These are phyloP conservation scores for Acrasis kona DNA, from an alignment of 78 protist species.

Conservation along the genomic window DNA sequence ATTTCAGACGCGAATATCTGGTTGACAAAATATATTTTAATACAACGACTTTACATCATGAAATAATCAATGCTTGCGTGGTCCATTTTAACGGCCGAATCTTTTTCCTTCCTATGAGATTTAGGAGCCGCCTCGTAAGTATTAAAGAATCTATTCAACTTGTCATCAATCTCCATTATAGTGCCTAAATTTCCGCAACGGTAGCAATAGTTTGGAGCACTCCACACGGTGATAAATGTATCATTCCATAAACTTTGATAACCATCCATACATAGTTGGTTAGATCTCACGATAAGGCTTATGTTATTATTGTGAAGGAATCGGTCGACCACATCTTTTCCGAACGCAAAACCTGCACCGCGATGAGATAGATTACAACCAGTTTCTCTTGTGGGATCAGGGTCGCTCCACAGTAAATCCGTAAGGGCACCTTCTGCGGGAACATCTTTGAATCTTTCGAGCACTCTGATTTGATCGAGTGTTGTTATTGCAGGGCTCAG, in stretches of 20 bases:
- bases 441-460: slow-evolving; percentile 23
- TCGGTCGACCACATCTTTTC: slow-evolving; percentile 26
- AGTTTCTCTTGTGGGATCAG: background rate
- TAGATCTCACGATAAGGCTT: slow-evolving; percentile 30
- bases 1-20: too few relatives aligned
- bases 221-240: slow-evolving; percentile 38
- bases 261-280: slow-evolving; percentile 55
- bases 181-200: slow-evolving; percentile 34
- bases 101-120: too few relatives aligned
- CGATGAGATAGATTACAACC: slow-evolving; percentile 19
- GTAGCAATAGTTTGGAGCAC: slow-evolving; percentile 64
- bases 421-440: slow-evolving; percentile 48
- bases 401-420: slow-evolving; percentile 41
- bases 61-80: too few relatives aligned
- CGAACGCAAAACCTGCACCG: slow-evolving; percentile 33
- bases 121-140: background rate
- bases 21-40: too few relatives aligned
- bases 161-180: slow-evolving; percentile 20
- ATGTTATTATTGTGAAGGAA: slow-evolving; percentile 38
- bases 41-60: too few relatives aligned
- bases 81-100: too few relatives aligned
- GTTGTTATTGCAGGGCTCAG: slow-evolving; percentile 11
- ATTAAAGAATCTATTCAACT: background rate
- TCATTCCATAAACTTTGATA: slow-evolving; percentile 18
- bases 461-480: slow-evolving; percentile 11